Conservation (phyloP, 768 basidiomycete genomes). For the Lentinus brumalis region DNA sequence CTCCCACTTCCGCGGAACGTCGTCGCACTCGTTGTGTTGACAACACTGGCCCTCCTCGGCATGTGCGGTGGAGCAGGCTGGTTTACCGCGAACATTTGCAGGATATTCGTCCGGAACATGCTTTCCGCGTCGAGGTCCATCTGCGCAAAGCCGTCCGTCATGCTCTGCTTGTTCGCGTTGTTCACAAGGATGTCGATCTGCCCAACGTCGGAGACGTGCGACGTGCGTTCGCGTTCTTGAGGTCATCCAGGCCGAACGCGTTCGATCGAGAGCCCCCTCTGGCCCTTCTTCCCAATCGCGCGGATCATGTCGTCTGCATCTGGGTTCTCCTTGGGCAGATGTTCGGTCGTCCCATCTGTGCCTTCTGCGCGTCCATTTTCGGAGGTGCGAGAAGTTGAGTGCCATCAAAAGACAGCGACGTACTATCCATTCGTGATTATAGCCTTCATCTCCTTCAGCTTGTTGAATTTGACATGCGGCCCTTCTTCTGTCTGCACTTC, state of each 20-base stretch:
- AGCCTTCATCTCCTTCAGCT: too few relatives aligned
- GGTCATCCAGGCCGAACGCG: constrained; percentile 46
- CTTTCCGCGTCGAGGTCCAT: constrained; percentile 53
- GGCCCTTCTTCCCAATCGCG: constrained; percentile 45
- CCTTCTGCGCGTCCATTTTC: too few relatives aligned
- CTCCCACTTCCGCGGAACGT: constrained; percentile 43
- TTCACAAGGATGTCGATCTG: constrained; percentile 60
- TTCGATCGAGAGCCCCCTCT: constrained; percentile 38
- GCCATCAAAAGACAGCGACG: too few relatives aligned
- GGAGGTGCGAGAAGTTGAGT: too few relatives aligned
- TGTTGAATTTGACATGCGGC: too few relatives aligned
- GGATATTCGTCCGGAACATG: constrained; percentile 59
- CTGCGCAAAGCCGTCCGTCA: constrained; percentile 44
- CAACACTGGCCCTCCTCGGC: constrained; percentile 57
- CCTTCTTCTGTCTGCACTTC: constrained; percentile 51
- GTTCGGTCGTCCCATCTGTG: too few relatives aligned
- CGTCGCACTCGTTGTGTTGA: constrained; percentile 64
- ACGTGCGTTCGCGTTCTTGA: constrained; percentile 39
- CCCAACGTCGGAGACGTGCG: constrained; percentile 47
- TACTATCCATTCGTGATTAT: too few relatives aligned
- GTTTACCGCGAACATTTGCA: constrained; percentile 59
- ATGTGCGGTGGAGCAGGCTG: constrained; percentile 60
- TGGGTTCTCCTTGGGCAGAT: too few relatives aligned
- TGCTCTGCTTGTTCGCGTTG: constrained; percentile 56
- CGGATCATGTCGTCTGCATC: constrained; percentile 48